Conservation (phyloP, 768 basidiomycete genomes). For the Rhodocollybia butyracea region DNA sequence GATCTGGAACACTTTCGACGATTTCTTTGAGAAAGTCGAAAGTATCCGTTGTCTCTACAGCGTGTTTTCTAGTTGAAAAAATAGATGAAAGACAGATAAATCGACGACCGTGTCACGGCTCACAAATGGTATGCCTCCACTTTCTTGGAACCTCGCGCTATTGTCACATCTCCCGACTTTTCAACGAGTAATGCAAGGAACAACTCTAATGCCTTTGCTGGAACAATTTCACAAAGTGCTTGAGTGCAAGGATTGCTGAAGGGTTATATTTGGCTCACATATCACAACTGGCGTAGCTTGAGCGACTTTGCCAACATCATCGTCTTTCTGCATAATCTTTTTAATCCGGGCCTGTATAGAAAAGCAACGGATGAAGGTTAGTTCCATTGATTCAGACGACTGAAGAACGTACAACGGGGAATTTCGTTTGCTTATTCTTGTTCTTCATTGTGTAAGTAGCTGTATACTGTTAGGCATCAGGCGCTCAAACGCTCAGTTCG, state of each 20-base stretch:
- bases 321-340: slow-evolving; percentile 99
- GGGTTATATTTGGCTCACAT: slow-evolving; percentile 44
- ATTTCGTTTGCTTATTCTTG: slow-evolving; percentile 89
- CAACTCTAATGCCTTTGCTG: slow-evolving; percentile 93
- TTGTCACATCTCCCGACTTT: slow-evolving; percentile 77
- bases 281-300: slow-evolving; percentile 96
- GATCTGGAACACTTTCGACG: slow-evolving; percentile 83
- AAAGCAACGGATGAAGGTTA: neutral
- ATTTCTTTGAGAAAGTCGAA: slow-evolving; percentile 95
- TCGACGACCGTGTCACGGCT: slow-evolving; percentile 21
- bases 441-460: slow-evolving; percentile 64
- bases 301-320: slow-evolving; percentile 97
- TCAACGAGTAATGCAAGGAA: slow-evolving; percentile 85
- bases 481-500: no score
- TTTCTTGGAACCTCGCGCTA: slow-evolving; percentile 77
- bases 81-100: neutral
- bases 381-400: neutral
- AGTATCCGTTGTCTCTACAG: slow-evolving; percentile 81
- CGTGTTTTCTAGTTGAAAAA: slow-evolving; percentile 86
- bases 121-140: slow-evolving; percentile 93
- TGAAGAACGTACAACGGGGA: slow-evolving; percentile 70
- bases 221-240: neutral
- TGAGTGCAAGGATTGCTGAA: neutral
- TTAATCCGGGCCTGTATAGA: slow-evolving; percentile 85
- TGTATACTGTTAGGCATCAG: no score